A percentile compares a stretch with the other conserved stretches of the same genome.
Conservation (phyloP, 2,329 filamentous ascomycete species). For the Endoconidiophora laricicola region DNA sequence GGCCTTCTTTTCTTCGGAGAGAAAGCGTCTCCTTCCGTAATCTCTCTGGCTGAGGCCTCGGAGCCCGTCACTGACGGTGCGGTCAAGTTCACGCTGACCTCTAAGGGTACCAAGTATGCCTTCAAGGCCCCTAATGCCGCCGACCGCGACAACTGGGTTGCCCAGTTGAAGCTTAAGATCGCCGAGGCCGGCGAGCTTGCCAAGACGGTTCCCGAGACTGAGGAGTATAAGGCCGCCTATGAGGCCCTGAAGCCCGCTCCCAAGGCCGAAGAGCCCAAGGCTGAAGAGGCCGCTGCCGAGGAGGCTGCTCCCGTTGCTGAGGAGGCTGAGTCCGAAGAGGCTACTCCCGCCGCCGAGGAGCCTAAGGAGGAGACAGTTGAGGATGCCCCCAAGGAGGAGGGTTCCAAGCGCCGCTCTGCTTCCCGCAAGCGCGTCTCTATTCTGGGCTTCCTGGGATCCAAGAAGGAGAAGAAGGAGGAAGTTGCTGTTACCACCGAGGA, state of each 20-base stretch:
- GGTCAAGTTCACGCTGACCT: constrained; percentile 72
- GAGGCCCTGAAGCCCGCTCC: constrained; percentile 46
- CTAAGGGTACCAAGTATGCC: constrained; percentile 77
- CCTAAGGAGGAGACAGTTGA: constrained; percentile 22
- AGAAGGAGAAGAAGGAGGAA: constrained; percentile 30
- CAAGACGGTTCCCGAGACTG: constrained; percentile 55
- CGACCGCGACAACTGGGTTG: constrained; percentile 87
- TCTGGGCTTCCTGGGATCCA: constrained; percentile 43
- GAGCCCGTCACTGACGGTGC: constrained; percentile 62
- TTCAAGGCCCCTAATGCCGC: constrained; percentile 64
- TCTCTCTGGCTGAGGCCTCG: constrained; percentile 57
- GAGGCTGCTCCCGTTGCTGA: constrained; percentile 22
- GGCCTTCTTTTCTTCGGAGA: constrained; percentile 85
- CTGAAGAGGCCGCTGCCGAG: constrained; percentile 23
- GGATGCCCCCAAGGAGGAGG: constrained; percentile 19
- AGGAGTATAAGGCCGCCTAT: constrained; percentile 75
- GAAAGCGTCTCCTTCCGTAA: constrained; percentile 64
- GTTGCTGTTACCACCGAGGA: constrained; percentile 17
- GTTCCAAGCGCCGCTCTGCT: constrained; percentile 42
- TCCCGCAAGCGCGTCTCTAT: constrained; percentile 51
- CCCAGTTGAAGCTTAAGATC: constrained; percentile 65
- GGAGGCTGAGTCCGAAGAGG: constrained; percentile 19
- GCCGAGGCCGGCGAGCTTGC: constrained; percentile 72
- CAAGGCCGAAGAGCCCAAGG: constrained; percentile 25
- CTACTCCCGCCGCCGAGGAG: constrained; percentile 18